These are phyloP conservation scores for Pachysolen tannophilus DNA, from an alignment of 805 yeast species.

Conservation along the genomic window DNA sequence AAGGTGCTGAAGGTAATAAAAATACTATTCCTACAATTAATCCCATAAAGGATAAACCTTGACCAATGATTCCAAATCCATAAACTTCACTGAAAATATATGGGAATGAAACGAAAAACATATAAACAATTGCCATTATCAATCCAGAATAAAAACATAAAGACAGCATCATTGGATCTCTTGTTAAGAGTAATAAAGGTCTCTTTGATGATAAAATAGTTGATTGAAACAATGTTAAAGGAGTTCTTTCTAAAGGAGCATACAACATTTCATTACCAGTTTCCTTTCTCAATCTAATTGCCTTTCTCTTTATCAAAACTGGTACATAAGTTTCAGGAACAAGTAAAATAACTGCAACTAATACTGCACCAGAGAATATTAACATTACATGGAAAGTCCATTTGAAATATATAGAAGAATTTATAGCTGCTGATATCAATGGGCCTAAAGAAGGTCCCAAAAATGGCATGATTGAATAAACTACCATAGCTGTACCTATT, in stretches of 20 bases:
- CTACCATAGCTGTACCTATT: conserved; percentile 63
- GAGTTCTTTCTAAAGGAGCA: conserved; percentile 34
- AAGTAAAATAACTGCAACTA: conserved; percentile 13
- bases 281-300: conserved; percentile 35
- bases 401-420: conserved; percentile 51
- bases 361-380: conserved; percentile 37
- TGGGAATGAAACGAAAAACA: conserved; percentile 62
- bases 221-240: conserved; percentile 28
- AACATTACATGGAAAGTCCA: conserved; percentile 65
- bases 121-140: conserved; percentile 49
- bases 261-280: conserved; percentile 29
- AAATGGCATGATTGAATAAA: conserved; percentile 56
- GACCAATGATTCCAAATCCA: conserved; percentile 41
- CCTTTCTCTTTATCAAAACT: conserved; percentile 41
- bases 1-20: conserved; percentile 30
- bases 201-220: conserved; percentile 39
- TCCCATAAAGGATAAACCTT: conserved; percentile 60
- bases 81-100: conserved; percentile 48
- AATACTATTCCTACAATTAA: conserved; percentile 41
- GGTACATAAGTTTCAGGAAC: conserved; percentile 42
- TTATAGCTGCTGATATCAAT: conserved; percentile 48
- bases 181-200: conserved; percentile 38
- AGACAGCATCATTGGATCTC: conserved; percentile 48
- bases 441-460: conserved; percentile 71
- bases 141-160: conserved; percentile 51